These are phyloP conservation scores for Phytophthora podocarpi DNA, from an alignment of 352 stramenopile species.

Conservation along the genomic window DNA sequence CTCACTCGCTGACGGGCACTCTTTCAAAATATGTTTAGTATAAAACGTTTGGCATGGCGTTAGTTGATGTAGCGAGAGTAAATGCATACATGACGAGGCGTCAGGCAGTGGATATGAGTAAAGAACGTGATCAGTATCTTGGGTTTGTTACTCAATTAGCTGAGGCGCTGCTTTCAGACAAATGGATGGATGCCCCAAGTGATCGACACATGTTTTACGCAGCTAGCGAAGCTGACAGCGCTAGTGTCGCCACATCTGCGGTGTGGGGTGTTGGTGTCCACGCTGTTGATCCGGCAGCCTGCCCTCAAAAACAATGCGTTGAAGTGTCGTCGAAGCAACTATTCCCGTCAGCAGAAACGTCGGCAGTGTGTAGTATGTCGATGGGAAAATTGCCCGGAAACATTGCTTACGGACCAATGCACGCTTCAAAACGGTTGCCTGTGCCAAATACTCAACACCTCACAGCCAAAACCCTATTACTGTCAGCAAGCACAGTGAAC, in stretches of 20 bases:
- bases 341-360: slow-evolving; percentile 10
- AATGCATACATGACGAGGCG: slow-evolving; percentile 29
- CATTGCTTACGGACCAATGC: slow-evolving; percentile 21
- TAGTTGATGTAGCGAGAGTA: slow-evolving; percentile 29
- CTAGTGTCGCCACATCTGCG: no score
- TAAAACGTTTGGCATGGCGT: slow-evolving; percentile 30
- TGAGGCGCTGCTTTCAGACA: slow-evolving; percentile 18
- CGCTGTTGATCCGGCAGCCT: no score
- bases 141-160: slow-evolving; percentile 21
- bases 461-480: neutral
- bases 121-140: slow-evolving; percentile 16
- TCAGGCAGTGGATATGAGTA: neutral
- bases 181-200: slow-evolving; percentile 22
- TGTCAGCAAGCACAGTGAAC: slow-evolving; percentile 11
- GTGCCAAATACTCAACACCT: slow-evolving; percentile 10
- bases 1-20: slow-evolving; percentile 31
- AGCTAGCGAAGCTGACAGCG: no score
- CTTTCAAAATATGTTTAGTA: slow-evolving; percentile 41
- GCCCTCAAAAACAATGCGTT: slow-evolving; percentile 2
- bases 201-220: slow-evolving; percentile 6
- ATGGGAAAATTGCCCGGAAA: slow-evolving; percentile 20
- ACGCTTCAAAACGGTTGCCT: slow-evolving; percentile 18
- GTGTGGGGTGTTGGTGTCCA: no score
- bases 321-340: slow-evolving; percentile 14
- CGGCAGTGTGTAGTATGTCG: slow-evolving; percentile 18